Conservation (phyloP, 2,329 filamentous ascomycete species). For the Alternaria hordeiaustralica region DNA sequence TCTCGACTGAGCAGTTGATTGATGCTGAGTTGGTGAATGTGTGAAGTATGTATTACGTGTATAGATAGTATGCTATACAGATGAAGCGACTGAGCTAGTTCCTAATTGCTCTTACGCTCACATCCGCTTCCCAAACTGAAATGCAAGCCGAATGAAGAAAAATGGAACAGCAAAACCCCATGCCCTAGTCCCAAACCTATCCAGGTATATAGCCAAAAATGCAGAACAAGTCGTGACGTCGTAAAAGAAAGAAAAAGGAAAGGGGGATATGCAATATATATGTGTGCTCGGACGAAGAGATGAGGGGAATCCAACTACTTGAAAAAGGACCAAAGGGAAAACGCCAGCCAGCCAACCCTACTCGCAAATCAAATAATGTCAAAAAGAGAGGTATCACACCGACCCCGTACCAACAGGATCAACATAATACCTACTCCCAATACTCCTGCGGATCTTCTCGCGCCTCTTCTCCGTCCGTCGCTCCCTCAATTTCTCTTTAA, state of each 20-base stretch:
- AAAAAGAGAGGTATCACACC: not conserved
- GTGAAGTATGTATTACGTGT: not conserved
- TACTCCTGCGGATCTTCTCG: conserved; percentile 61
- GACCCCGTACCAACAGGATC: conserved; percentile 23
- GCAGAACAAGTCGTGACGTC: conserved; percentile 2
- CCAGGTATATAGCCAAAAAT: conserved; percentile 6
- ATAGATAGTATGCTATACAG: not conserved
- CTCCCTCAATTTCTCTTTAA: conserved; percentile 57
- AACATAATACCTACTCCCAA: conserved; percentile 55
- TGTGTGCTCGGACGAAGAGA: not conserved
- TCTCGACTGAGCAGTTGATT: too few relatives aligned
- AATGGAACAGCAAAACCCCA: too few relatives aligned
- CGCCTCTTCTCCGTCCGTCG: conserved; percentile 59
- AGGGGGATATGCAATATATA: not conserved
- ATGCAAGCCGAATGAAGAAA: not conserved
- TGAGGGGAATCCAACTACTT: not conserved
- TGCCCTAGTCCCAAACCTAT: not conserved
- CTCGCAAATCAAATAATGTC: not conserved
- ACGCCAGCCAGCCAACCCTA: not conserved
- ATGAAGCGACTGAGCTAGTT: not conserved
- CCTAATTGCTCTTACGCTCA: not conserved
- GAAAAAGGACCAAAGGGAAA: not conserved
- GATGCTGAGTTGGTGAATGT: not conserved
- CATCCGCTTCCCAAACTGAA: not conserved
- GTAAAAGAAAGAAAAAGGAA: not conserved